Conservation (phyloP, 441 rosid species). For the Hura crepitans region DNA sequence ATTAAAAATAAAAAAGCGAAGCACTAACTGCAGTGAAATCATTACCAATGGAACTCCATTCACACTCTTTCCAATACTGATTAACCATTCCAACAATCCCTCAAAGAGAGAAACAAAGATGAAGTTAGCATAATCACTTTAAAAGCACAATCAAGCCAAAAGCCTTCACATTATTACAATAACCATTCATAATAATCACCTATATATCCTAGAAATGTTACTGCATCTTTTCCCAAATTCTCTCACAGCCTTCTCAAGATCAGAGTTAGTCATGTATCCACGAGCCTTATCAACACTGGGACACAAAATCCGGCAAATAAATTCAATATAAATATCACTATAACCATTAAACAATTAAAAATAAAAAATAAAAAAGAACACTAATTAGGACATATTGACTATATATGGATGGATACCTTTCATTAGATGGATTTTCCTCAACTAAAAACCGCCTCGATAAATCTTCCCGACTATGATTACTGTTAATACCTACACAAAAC, state of each 20-base stretch:
- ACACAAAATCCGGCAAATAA: constrained; percentile 6
- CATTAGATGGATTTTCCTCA: constrained; percentile 26
- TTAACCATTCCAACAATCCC: constrained; percentile 51
- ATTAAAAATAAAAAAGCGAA: constrained; percentile 6
- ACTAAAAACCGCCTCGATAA: constrained; percentile 33
- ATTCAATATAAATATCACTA: not conserved
- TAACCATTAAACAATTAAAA: not conserved
- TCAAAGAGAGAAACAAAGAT: constrained; percentile 69
- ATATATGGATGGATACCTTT: constrained; percentile 32
- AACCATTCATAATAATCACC: constrained; percentile 39
- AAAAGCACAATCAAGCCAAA: not conserved
- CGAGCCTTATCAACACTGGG: constrained; percentile 44
- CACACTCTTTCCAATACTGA: constrained; percentile 92
- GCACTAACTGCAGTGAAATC: constrained; percentile 23
- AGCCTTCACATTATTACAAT: not conserved
- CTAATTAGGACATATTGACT: not conserved
- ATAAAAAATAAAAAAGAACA: not conserved
- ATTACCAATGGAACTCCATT: constrained; percentile 88
- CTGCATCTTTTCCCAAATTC: constrained; percentile 65
- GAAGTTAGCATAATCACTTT: constrained; percentile 45
- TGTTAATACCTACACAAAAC: constrained; percentile 27
- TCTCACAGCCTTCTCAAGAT: constrained; percentile 74
- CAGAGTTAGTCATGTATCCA: constrained; percentile 76
- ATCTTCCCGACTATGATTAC: constrained; percentile 22
- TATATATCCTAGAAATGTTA: constrained; percentile 75